Conservation (phyloP, 106 monocot genomes). For the Agapanthus africanus region DNA sequence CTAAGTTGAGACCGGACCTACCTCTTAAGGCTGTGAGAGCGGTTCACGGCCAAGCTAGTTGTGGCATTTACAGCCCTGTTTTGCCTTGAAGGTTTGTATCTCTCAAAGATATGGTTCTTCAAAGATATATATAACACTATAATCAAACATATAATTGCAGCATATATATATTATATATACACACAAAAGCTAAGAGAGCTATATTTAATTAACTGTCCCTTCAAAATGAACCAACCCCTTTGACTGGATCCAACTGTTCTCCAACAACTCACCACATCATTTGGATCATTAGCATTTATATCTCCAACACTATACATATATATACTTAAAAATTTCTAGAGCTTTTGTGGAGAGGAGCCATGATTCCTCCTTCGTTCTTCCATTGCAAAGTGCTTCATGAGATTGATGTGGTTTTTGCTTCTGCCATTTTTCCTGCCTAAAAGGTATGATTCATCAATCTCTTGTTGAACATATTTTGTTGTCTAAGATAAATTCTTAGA, state of each 20-base stretch:
- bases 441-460: not conserved
- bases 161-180: no score
- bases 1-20: no score
- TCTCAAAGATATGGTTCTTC: no score
- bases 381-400: not conserved
- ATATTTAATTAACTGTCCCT: constrained; percentile 12
- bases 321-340: not conserved
- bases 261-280: not conserved
- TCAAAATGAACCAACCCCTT: not conserved
- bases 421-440: not conserved
- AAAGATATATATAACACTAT: not conserved
- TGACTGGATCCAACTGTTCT: constrained; percentile 13
- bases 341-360: not conserved
- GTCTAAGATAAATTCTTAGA: not conserved
- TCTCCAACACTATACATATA: not conserved
- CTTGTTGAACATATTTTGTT: not conserved
- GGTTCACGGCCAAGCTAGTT: no score
- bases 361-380: not conserved
- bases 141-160: not conserved
- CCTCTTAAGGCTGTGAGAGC: no score
- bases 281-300: not conserved
- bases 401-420: not conserved
- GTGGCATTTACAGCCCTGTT: no score
- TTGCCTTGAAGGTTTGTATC: no score
- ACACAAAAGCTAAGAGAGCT: no score